phyloP scores from a whole-genome alignment of 179 eudicot genomes.

The Patellifolia procumbens region DNA sequence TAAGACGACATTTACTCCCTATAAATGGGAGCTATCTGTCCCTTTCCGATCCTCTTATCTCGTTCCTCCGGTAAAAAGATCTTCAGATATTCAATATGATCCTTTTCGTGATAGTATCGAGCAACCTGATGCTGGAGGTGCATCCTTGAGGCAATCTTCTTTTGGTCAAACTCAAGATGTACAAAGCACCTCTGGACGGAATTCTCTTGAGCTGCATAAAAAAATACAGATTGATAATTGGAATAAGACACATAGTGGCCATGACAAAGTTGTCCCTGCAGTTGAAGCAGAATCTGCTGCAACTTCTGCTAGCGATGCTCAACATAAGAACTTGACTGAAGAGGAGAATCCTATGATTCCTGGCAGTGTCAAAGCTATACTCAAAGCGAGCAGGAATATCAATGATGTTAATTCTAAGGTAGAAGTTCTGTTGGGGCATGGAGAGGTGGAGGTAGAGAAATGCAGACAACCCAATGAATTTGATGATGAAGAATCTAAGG shows the following conservation, averaged over 20 bases:
- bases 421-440: conserved; percentile 31
- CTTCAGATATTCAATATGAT: conserved; percentile 58
- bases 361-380: conserved; percentile 40
- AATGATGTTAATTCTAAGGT: conserved; percentile 30
- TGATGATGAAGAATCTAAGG: conserved; percentile 59
- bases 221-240: conserved; percentile 25
- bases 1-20: conserved; percentile 39
- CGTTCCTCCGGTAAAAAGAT: conserved; percentile 39
- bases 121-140: conserved; percentile 37
- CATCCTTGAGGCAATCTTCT: conserved; percentile 35
- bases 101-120: conserved; percentile 72
- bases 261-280: conserved; percentile 33
- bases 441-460: conserved; percentile 39
- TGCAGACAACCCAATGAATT: conserved; percentile 40
- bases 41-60: conserved; percentile 69
- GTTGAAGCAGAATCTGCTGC: conserved; percentile 51
- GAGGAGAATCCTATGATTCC: conserved; percentile 44
- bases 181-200: conserved; percentile 27
- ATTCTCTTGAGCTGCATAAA: conserved; percentile 32
- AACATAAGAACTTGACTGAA: conserved; percentile 36
- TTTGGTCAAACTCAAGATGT: conserved; percentile 31
- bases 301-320: conserved; percentile 41
- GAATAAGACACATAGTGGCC: conserved; percentile 33
- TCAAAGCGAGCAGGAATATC: conserved; percentile 33
- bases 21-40: conserved; percentile 85